phyloP scores from a whole-genome alignment of 176 grass and related monocot genomes.

The Zea luxurians region DNA sequence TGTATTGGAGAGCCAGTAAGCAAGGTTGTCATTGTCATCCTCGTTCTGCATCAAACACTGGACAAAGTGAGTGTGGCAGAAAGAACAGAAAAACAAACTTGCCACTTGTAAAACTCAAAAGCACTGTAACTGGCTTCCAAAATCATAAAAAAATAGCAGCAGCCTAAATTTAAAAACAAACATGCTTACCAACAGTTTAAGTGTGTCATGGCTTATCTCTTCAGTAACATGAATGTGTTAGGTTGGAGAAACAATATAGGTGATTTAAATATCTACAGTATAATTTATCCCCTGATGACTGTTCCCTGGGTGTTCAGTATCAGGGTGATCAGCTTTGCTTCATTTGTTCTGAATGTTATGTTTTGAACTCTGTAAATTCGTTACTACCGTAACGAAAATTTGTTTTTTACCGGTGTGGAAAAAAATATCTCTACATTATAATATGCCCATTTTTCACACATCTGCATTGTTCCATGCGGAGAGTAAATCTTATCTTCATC shows the following conservation, averaged over 20 bases:
- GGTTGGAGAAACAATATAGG: background rate
- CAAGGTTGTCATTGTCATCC: slow-evolving; percentile 76
- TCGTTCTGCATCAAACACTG: slow-evolving; percentile 65
- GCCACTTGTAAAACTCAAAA: slow-evolving; percentile 21
- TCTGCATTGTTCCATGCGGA: slow-evolving; percentile 10
- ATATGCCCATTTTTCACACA: slow-evolving; percentile 13
- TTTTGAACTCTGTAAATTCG: no score
- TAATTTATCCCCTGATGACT: background rate
- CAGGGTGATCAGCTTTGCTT: no score
- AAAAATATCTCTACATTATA: background rate
- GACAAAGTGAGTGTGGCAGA: slow-evolving; percentile 25
- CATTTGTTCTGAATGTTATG: no score
- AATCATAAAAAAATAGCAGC: slow-evolving; percentile 14
- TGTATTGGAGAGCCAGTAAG: slow-evolving; percentile 93
- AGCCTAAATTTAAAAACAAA: slow-evolving; percentile 15
- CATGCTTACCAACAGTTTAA: background rate
- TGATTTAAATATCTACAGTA: background rate
- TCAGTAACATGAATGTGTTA: background rate
- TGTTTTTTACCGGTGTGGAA: no score
- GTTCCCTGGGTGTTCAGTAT: no score
- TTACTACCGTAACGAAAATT: no score
- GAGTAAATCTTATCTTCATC: slow-evolving; percentile 8
- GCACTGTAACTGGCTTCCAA: background rate
- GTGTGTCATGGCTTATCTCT: background rate
- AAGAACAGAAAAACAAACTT: background rate